phyloP scores from a whole-genome alignment of 2,329 filamentous ascomycete species.

The Gaeumannomyces sp. region DNA sequence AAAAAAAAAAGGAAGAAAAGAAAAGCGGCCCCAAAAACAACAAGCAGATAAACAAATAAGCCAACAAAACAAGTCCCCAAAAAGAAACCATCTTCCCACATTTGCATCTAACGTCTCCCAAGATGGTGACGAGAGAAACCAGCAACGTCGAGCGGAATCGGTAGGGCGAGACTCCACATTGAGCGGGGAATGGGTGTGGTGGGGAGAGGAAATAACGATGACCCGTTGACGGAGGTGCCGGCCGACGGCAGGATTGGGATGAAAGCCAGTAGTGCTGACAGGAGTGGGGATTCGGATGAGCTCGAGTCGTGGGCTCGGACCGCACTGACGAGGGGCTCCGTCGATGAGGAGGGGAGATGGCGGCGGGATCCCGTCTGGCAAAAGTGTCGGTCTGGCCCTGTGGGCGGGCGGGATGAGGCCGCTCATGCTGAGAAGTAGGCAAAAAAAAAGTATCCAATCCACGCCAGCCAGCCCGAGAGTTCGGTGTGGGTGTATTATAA shows the following conservation, averaged over 20 bases:
- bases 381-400: not conserved
- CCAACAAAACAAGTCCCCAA: not conserved
- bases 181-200: not conserved
- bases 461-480: not conserved
- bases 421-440: not conserved
- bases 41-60: not conserved
- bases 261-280: not conserved
- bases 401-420: too few relatives aligned
- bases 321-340: too few relatives aligned
- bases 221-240: not conserved
- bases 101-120: not conserved
- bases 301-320: not conserved
- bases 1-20: not conserved
- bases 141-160: too few relatives aligned
- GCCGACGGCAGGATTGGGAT: not conserved
- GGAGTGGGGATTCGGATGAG: not conserved
- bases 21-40: not conserved
- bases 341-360: not conserved
- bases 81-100: not conserved
- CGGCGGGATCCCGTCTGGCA: not conserved
- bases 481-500: not conserved
- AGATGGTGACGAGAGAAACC: not conserved
- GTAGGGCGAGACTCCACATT: not conserved
- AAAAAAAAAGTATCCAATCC: not conserved
- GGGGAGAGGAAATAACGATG: not conserved